Evolutionary conservation across 441 rosid species (phyloP).

Genomic region (Arabidopsis hybrid): DNA sequence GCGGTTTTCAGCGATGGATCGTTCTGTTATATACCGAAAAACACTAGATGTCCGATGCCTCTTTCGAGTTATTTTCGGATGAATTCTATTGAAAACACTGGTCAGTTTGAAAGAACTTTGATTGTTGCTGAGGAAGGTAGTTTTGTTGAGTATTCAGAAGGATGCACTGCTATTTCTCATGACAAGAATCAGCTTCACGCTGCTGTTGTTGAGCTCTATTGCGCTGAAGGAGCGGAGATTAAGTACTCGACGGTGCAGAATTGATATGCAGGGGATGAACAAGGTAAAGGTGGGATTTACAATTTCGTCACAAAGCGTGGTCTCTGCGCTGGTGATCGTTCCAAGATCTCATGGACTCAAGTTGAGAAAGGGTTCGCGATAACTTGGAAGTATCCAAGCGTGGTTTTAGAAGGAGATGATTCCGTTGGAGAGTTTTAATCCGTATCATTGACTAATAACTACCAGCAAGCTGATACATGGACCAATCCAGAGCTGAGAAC

Average conservation of each 20-base stretch:
- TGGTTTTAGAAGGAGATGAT: slow-evolving; percentile 87
- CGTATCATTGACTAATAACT: slow-evolving; percentile 89
- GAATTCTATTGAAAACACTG: slow-evolving; percentile 77
- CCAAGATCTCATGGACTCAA: slow-evolving; percentile 98
- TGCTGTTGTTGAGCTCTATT: slow-evolving; percentile 91
- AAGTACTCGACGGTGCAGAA: slow-evolving; percentile 95
- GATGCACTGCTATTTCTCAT: slow-evolving; percentile 93
- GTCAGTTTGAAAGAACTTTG: slow-evolving; percentile 97
- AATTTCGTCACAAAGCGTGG: slow-evolving; percentile 97
- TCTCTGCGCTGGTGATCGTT: slow-evolving; percentile 74
- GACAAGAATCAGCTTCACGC: slow-evolving; percentile 94
- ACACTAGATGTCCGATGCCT: slow-evolving; percentile 89
- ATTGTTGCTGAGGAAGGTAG: slow-evolving; percentile 93
- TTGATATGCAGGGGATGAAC: slow-evolving; percentile 93
- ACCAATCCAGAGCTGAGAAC: slow-evolving; percentile 91
- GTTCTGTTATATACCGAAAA: slow-evolving; percentile 82
- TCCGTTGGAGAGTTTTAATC: slow-evolving; percentile 90
- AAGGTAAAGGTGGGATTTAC: slow-evolving; percentile 90
- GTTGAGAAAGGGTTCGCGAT: slow-evolving; percentile 96
- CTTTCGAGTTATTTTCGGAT: slow-evolving; percentile 91
- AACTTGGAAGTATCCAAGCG: slow-evolving; percentile 97
- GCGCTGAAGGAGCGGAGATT: slow-evolving; percentile 83
- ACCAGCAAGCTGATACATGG: slow-evolving; percentile 97
- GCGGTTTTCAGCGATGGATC: slow-evolving; percentile 96
- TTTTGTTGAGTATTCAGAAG: slow-evolving; percentile 93